Conservation (phyloP, 2,329 filamentous ascomycete species). For the Penicillium sp. region DNA sequence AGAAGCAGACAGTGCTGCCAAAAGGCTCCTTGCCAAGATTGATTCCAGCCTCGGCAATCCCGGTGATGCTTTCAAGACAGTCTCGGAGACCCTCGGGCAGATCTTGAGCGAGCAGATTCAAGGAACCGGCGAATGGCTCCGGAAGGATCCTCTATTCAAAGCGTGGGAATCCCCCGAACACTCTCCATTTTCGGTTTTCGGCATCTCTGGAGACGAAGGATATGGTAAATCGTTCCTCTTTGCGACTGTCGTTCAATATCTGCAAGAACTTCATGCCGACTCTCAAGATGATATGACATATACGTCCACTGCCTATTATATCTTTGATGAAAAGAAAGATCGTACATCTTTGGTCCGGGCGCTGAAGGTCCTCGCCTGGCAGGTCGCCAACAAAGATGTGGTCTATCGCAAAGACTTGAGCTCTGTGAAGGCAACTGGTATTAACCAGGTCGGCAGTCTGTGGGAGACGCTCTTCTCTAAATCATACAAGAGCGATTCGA, state of each 20-base stretch:
- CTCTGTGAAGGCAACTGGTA: conserved; percentile 6
- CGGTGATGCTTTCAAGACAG: conserved; percentile 8
- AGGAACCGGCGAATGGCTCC: conserved; percentile 11
- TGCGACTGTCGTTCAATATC: conserved; percentile 3
- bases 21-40: conserved; percentile 9
- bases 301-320: conserved; percentile 4
- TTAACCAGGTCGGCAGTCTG: conserved; percentile 9
- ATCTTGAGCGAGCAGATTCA: conserved; percentile 7
- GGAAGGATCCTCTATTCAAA: not conserved
- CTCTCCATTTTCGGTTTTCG: conserved; percentile 5
- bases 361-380: conserved; percentile 13
- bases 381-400: conserved; percentile 10
- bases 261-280: conserved; percentile 9
- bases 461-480: conserved; percentile 15
- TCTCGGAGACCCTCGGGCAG: conserved; percentile 3
- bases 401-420: conserved; percentile 15
- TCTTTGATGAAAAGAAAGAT: not conserved
- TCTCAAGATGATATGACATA: conserved; percentile 6
- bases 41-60: conserved; percentile 14
- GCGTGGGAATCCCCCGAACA: not conserved
- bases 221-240: conserved; percentile 18
- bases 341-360: conserved; percentile 5
- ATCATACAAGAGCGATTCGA: conserved; percentile 22
- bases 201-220: conserved; percentile 14
- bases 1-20: conserved; percentile 10